Base-by-base conservation (phyloP, 2,329 filamentous ascomycete species). In the Penicillium vulpinum region DNA sequence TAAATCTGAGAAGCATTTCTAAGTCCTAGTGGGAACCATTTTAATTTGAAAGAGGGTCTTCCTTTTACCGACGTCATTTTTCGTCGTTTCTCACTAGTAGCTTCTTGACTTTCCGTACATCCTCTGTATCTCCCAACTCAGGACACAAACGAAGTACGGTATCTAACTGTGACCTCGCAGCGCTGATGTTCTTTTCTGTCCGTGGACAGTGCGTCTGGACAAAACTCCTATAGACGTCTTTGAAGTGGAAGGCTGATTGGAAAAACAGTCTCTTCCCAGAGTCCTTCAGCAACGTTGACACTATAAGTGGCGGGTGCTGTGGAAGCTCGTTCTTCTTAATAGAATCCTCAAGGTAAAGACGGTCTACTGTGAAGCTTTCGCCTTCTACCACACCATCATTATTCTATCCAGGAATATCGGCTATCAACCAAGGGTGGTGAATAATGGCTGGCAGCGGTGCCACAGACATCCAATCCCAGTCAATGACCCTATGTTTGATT, bases 351-450 rank as follows among this genome's bases (percentile, higher is more conserved):
- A 63, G 53, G 15, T 40, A 58, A 45, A 16, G 18, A 22, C 59
- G 55, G 21, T 62, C 61, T 9, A 36, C 29, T 0, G 4, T 21
- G 21, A 63, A 63, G 29, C 10, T 57, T 52, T 63, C 57, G 2
- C 48, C 40, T n/a, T 53, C 53, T 44, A 16, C 16, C 3, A 62
- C 29, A 38, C 57, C 51, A 15, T 54, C 50, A 49, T 63, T 62
- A 3, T 57, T 46, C 57, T 55, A 62, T 40, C 59, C 55, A 15
- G 59, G 51, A n/a, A 60, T 49, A 50, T 63, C 57, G 26, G 57
- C 57, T 13, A 63, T 58, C 10, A 63, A 62, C 59, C 51, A 63
- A 41, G 57, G 59, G 9, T 60, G 53, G 28, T 63, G 53, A 1
- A 63, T 60, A 36, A 62, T 47, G 5, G 61, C 57, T n/a, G 57